These are phyloP conservation scores for Fraxinus platypoda DNA, from an alignment of 305 asterid species.

Conservation along the genomic window DNA sequence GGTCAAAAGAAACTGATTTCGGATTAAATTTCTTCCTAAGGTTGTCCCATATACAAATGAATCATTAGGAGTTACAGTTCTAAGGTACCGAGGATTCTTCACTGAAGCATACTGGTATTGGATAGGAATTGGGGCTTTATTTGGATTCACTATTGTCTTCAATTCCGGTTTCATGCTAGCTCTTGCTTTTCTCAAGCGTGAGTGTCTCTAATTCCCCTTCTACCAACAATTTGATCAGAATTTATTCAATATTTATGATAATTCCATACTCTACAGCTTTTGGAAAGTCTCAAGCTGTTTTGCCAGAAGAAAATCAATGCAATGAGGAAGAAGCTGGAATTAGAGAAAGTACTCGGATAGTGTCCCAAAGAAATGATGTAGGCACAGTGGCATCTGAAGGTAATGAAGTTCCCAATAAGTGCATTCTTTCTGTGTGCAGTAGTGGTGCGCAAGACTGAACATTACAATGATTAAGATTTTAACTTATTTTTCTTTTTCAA, in stretches of 20 bases:
- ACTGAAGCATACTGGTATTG: slow-evolving; percentile 43
- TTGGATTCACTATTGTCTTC: slow-evolving; percentile 45
- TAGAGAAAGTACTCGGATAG: slow-evolving; percentile 5
- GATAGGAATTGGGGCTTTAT: slow-evolving; percentile 48
- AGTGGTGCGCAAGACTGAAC: background rate
- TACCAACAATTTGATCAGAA: background rate
- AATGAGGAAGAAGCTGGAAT: slow-evolving; percentile 13
- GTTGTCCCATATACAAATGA: slow-evolving; percentile 21
- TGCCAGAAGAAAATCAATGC: slow-evolving; percentile 29
- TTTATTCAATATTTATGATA: background rate
- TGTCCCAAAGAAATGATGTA: background rate
- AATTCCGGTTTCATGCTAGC: slow-evolving; percentile 40
- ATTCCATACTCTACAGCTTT: slow-evolving; percentile 34
- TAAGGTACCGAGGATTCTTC: slow-evolving; percentile 38
- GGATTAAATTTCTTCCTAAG: slow-evolving; percentile 14
- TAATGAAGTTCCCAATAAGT: slow-evolving; percentile 8
- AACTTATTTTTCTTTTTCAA: background rate
- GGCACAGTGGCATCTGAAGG: background rate
- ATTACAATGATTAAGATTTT: background rate
- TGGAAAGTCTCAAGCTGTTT: slow-evolving; percentile 36
- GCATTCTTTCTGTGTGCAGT: background rate
- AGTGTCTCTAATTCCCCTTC: slow-evolving; percentile 20
- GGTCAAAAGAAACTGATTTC: background rate
- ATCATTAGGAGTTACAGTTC: slow-evolving; percentile 34
- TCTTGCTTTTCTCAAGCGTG: slow-evolving; percentile 46